Evolutionary conservation across 1,139 yeast species (phyloP), one percentile per base, ranked within the genome.

Genomic region (Ogataea hybrid): DNA sequence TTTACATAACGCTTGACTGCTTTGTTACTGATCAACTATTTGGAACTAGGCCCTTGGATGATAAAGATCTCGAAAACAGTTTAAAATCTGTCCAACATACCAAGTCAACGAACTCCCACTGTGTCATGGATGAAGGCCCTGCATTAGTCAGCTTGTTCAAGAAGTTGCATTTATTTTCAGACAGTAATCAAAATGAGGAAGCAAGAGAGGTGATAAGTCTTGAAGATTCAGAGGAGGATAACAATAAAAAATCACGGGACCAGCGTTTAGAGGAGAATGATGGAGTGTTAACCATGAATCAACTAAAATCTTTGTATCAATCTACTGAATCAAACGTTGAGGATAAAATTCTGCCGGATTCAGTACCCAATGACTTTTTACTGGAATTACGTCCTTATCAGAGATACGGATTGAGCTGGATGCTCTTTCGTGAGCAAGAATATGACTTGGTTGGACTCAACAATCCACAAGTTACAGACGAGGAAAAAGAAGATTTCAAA

Each of bases 391-490:
- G 95, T 42, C 73, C 77, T 2, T 89, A 89, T 58, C 97, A 89
- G 61, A 78, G 75, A 48, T 86, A 82, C 51, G 95, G 95, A 0
- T 64, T 87, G 22, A 77, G 88, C 3, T 87, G 96, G 96, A 81
- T 87, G 89, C 63, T 86, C 8, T 74, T 74, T 10, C 60, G 85
- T 47, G 88, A 84, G 56, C 71, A 75, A 41, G 84, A 81, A 50
- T 64, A 71, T 27, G 70, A 62, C 4, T 47, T 62, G 6, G 61
- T 77, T 30, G 64, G 63, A 1, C n/a, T 39, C 5, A 53, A 54
- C 25, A 72, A 71, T 28, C 44, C 49, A 1, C 43, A 51, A 1
- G 30, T 53, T 1, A 39, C 48, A 9, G 37, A 43, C 16, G 18
- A 43, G 2, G 61, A 55, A 1, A 62, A 59, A 1, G 62, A 59